phyloP scores from a whole-genome alignment of 495 filamentous ascomycete species.

The Penicillium crystallinum region DNA sequence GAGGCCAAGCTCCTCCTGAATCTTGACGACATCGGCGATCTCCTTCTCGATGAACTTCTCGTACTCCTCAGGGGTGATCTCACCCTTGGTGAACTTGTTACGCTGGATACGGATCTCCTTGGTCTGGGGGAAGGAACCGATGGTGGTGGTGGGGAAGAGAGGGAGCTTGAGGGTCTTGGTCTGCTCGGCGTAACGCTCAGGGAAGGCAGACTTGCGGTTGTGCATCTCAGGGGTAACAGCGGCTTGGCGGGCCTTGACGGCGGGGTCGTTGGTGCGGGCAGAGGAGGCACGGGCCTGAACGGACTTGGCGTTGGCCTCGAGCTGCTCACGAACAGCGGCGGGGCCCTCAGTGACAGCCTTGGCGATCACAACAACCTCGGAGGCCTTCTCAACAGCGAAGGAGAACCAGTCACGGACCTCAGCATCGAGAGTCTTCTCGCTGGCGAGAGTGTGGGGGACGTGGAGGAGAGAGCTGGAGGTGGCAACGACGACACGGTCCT shows the following conservation, averaged over 20 bases:
- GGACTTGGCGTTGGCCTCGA: conserved; percentile 92
- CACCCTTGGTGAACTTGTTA: conserved; percentile 97
- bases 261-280: conserved; percentile 89
- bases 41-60: conserved; percentile 98
- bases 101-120: conserved; percentile 93
- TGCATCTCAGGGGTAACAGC: conserved; percentile 78
- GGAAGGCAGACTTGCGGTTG: conserved; percentile 86
- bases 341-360: conserved; percentile 93
- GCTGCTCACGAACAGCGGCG: conserved; percentile 73
- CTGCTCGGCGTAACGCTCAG: conserved; percentile 75
- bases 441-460: conserved; percentile 93
- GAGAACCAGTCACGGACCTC: conserved; percentile 98
- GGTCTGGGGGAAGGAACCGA: conserved; percentile 98
- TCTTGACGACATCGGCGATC: conserved; percentile 85
- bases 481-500: conserved; percentile 91
- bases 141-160: conserved; percentile 97
- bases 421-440: conserved; percentile 90
- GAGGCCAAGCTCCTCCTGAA: conserved; percentile 95
- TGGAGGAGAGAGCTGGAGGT: conserved; percentile 96
- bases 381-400: conserved; percentile 91
- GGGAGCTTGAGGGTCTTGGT: conserved; percentile 84
- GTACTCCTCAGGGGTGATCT: conserved; percentile 87
- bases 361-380: conserved; percentile 86
- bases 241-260: conserved; percentile 90
- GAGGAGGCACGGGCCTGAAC: conserved; percentile 84